Base-by-base conservation (phyloP, 139 green algal genomes). In the Micractinium sp. region DNA sequence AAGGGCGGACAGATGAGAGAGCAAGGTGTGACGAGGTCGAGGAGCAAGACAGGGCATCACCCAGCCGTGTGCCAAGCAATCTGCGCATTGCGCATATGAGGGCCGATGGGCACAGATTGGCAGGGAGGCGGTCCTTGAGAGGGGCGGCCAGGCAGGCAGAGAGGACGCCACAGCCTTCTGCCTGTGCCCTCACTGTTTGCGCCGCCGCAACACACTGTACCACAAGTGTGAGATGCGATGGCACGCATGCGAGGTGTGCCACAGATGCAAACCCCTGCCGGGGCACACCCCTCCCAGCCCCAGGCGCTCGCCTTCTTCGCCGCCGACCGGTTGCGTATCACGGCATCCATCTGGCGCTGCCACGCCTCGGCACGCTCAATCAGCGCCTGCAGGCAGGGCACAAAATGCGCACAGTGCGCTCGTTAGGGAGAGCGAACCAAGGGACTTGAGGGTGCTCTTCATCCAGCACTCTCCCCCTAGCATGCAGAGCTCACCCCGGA, bases 271-370 rank as follows among this genome's bases (percentile, higher is more conserved):
- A 2, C 66, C 22, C 23, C 66, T n/a, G 66, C 66, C 66, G n/a
- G n/a, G n/a, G n/a, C 14, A 3, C 12, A 19, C 18, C 15, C 76
- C n/a, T 25, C 38, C 36, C 76, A 5, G 23, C 76, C 19, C 47
- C 1, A 12, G n/a, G n/a, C n/a, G n/a, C 73, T 36, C 74, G 73
- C 80, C 47, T 83, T 87, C 84, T 95, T 95, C 2, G 94, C 67
- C 0, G 93, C 86, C 1, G 88, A 80, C 13, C 89, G 88, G 16
- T 73, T n/a, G 35, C 29, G 13, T 5, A 82, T n/a, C 74, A 92
- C 22, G 7, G 63, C 75, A 25, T 33, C 16, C 27, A 82, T 81
- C 31, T 86, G 82, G 2, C 31, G 71, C 82, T 89, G 76, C 93
- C 93, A 95, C 0, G 76, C 88, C 39, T 90, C 38, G 18, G 73